Percentiles rank a stretch among this genome's conserved stretches.
These are phyloP conservation scores for Lipomyces kockii DNA, from an alignment of 805 yeast species.

Conservation along the genomic window DNA sequence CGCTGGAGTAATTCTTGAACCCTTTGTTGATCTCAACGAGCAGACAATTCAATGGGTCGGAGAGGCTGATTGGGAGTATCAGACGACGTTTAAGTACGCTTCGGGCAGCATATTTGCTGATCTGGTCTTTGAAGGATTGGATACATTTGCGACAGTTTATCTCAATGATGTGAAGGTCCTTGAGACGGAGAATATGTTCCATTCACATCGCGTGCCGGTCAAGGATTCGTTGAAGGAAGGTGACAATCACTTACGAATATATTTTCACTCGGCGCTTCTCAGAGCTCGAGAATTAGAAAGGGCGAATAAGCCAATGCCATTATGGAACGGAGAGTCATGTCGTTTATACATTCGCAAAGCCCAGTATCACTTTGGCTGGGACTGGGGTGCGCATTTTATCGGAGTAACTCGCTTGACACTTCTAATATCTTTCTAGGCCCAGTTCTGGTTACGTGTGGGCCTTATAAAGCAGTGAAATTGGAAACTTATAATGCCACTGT, in stretches of 20 bases:
- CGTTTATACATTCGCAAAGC: conserved; percentile 56
- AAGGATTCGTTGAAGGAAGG: conserved; percentile 32
- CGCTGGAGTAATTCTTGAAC: conserved; percentile 52
- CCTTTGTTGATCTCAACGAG: conserved; percentile 53
- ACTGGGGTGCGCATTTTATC: conserved; percentile 53
- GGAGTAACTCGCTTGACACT: neutral
- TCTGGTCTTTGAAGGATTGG: conserved; percentile 52
- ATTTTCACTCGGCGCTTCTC: conserved; percentile 49
- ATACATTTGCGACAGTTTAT: conserved; percentile 51
- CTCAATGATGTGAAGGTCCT: conserved; percentile 49
- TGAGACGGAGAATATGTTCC: conserved; percentile 54
- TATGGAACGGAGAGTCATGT: conserved; percentile 53
- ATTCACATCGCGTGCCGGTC: conserved; percentile 46
- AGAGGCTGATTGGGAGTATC: conserved; percentile 56
- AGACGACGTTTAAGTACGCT: conserved; percentile 37
- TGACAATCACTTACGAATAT: conserved; percentile 46
- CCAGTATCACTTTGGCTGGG: conserved; percentile 63
- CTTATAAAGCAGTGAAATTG: conserved; percentile 49
- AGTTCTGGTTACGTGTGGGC: conserved; percentile 52
- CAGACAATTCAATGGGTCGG: conserved; percentile 57
- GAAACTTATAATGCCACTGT: conserved; percentile 38
- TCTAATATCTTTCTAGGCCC: conserved; percentile 36
- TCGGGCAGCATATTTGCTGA: conserved; percentile 18
- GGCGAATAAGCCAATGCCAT: conserved; percentile 42
- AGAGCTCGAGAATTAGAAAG: conserved; percentile 47